Conservation (phyloP, 768 basidiomycete genomes). For the Boletus subparvulus region DNA sequence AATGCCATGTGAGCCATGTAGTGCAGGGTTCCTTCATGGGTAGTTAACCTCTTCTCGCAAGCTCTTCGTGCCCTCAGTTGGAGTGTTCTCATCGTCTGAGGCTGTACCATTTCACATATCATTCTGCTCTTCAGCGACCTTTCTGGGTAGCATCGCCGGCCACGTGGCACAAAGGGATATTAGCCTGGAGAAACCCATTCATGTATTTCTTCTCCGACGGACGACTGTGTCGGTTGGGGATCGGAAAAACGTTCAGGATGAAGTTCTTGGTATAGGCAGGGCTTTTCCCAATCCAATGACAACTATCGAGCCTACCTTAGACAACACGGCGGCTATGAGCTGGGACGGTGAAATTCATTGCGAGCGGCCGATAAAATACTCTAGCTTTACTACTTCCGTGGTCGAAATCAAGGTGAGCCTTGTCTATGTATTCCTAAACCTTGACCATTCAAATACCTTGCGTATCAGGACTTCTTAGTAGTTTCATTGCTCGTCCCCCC, state of each 20-base stretch:
- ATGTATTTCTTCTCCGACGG: constrained; percentile 58
- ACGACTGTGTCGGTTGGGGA: constrained; percentile 38
- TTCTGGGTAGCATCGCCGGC: constrained; percentile 15
- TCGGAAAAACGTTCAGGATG: constrained; percentile 15
- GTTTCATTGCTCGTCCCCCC: constrained; percentile 44
- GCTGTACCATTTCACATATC: constrained; percentile 68
- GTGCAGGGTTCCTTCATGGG: not conserved
- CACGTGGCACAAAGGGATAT: constrained; percentile 7
- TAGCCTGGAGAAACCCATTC: constrained; percentile 34
- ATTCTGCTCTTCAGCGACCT: constrained; percentile 49
- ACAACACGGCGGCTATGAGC: constrained; percentile 44
- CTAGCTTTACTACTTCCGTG: constrained; percentile 50
- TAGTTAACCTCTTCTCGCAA: constrained; percentile 24
- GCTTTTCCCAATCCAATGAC: constrained; percentile 38
- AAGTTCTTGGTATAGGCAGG: constrained; percentile 49
- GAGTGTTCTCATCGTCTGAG: constrained; percentile 56
- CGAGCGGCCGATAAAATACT: constrained; percentile 38
- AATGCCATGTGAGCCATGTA: constrained; percentile 30
- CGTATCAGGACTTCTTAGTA: constrained; percentile 57
- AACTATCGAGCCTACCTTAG: constrained; percentile 32
- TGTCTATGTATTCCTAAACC: not conserved
- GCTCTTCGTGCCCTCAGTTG: constrained; percentile 62
- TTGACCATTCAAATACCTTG: not conserved
- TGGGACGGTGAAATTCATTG: constrained; percentile 60
- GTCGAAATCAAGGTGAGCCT: constrained; percentile 50